Conservation (phyloP, 345 rosid genomes). For the Boechera retrofracta region DNA sequence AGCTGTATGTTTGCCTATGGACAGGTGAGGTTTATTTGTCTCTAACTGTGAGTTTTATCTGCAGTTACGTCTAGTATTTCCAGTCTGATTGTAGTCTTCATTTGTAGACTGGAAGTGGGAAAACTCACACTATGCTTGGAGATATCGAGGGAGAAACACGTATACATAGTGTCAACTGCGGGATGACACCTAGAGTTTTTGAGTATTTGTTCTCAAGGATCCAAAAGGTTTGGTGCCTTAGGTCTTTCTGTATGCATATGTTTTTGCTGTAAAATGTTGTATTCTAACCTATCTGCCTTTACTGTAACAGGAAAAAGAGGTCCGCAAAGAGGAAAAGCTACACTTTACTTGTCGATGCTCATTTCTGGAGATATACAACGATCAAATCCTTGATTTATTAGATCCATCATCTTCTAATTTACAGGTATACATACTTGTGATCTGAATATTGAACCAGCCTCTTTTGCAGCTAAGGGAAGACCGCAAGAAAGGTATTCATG, state of each 20-base stretch:
- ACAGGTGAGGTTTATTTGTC: slow-evolving; percentile 60
- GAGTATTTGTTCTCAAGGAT: slow-evolving; percentile 88
- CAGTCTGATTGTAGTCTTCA: slow-evolving; percentile 24
- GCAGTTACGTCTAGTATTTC: background rate
- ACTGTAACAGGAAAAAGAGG: slow-evolving; percentile 76
- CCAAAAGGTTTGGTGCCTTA: slow-evolving; percentile 65
- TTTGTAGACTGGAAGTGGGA: slow-evolving; percentile 97
- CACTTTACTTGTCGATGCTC: slow-evolving; percentile 90
- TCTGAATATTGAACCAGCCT: slow-evolving; percentile 10
- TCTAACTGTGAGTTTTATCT: background rate
- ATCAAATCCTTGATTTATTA: slow-evolving; percentile 95
- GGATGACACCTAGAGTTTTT: slow-evolving; percentile 97
- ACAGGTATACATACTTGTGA: slow-evolving; percentile 60
- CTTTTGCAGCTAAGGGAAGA: slow-evolving; percentile 86
- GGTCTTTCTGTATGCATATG: background rate
- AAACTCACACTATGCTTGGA: slow-evolving; percentile 99
- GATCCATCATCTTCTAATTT: slow-evolving; percentile 84
- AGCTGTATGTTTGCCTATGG: slow-evolving; percentile 99
- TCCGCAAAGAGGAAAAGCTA: slow-evolving; percentile 80
- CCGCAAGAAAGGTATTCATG: slow-evolving; percentile 87
- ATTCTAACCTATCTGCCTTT: slow-evolving; percentile 25
- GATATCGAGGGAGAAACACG: slow-evolving; percentile 96
- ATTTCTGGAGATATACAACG: slow-evolving; percentile 95
- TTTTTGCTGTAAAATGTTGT: background rate
- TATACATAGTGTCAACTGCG: slow-evolving; percentile 91